Evolutionary conservation across 2,329 filamentous ascomycete genomes (phyloP), one percentile per base, ranked within the genome.

Genomic region (Neofusicoccum umdonicola): DNA sequence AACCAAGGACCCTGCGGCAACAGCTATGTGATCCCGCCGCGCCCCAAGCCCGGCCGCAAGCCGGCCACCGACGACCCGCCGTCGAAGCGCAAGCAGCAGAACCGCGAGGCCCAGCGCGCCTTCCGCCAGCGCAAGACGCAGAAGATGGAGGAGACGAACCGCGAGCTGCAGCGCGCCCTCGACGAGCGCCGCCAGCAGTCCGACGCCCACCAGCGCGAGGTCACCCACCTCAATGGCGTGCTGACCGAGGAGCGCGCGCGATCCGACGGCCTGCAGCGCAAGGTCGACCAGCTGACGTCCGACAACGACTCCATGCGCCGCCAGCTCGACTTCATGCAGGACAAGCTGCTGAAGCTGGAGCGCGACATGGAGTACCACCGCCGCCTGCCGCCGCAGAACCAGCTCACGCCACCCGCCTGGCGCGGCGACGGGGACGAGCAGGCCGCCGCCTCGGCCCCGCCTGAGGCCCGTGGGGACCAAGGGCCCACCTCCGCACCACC

Each of bases 71-170:
- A 97, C 74, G 96, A 93, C 61, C 93, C 93, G 13, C 91, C 91
- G 1, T 96, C 93, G 48, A 96, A 96, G 81, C 88, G 95, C 69
- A 96, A 97, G 82, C 91, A 92, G 1, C 95, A 98, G 80, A 98
- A 98, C 77, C 87, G 95, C 66, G 91, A 92, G 52, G 94, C 94
- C 3, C 94, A 98, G 80, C 84, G 94, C 65, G 92, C 91, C 1
- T 98, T 98, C 78, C 86, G 94, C 39, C 93, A 97, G 78, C 85
- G 94, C 65, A 87, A 94, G 68, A 92, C 92, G 2, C 91, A 92
- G 27, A 90, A 92, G 44, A 91, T 97, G 6, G 89, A 90, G 44
- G 93, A 86, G 68, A 78, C 87, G 51, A 81, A 85, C 66, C 63
- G 66, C 31, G 70, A 74, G 62, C 68, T 75, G 5, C 81, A 85